A percentile compares a stretch with the other conserved stretches of the same genome.
These are phyloP conservation scores for Buddleja alternifolia DNA, from an alignment of 257 asterid species.

Conservation along the genomic window DNA sequence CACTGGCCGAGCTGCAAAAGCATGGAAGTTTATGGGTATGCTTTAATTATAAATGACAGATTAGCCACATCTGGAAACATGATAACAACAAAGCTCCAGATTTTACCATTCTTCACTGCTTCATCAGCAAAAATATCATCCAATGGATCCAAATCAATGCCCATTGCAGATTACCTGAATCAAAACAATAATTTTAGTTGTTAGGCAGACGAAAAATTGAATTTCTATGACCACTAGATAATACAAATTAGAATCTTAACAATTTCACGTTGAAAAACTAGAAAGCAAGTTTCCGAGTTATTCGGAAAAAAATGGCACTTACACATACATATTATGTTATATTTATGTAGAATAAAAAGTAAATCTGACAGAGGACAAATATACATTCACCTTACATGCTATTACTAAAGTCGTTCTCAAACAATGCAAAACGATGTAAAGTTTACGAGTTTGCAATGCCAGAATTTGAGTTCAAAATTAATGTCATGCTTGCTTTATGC, in stretches of 20 bases:
- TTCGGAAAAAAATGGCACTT: not conserved
- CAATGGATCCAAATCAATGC: slow-evolving; percentile 42
- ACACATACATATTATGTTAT: too few relatives aligned
- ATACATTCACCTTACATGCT: too few relatives aligned
- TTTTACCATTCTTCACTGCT: slow-evolving; percentile 49
- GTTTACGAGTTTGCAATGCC: too few relatives aligned
- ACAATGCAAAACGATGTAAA: too few relatives aligned
- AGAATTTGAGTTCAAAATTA: too few relatives aligned
- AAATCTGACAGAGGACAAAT: too few relatives aligned
- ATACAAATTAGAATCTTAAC: not conserved
- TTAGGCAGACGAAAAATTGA: not conserved
- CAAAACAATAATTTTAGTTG: not conserved
- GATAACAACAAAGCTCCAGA: not conserved
- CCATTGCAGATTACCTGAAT: slow-evolving; percentile 37
- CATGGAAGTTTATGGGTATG: not conserved
- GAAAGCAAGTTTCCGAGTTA: not conserved
- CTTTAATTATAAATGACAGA: not conserved
- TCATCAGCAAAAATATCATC: slow-evolving; percentile 50
- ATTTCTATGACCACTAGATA: not conserved
- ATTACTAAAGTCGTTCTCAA: too few relatives aligned
- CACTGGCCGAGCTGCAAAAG: slow-evolving; percentile 50
- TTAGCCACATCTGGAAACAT: not conserved
- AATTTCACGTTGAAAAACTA: not conserved
- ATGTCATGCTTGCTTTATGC: too few relatives aligned
- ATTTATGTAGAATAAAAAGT: too few relatives aligned